phyloP scores from a whole-genome alignment of 805 yeast species.

The Hanseniaspora valbyensis region DNA sequence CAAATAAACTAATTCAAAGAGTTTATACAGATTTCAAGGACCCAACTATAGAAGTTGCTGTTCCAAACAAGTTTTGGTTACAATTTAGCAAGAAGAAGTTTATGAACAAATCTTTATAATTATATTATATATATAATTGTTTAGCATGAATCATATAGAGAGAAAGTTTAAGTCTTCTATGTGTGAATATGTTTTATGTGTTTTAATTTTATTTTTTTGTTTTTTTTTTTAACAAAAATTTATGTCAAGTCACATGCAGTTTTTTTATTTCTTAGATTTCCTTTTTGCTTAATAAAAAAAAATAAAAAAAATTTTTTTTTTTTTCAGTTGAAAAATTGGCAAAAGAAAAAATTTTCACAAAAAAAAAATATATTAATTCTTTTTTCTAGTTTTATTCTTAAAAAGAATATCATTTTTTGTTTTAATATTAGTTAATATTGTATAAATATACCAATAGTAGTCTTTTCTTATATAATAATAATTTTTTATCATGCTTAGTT shows the following conservation, averaged over 20 bases:
- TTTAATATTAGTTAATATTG: no score
- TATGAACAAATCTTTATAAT: slow-evolving; percentile 75
- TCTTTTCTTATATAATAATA: no score
- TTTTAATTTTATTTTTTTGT: no score
- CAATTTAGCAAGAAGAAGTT: slow-evolving; percentile 91
- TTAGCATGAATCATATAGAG: no score
- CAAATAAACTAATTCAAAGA: slow-evolving; percentile 58
- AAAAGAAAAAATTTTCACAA: no score
- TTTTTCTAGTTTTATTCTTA: not conserved
- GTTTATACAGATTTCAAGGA: slow-evolving; percentile 49
- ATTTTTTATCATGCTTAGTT: not conserved
- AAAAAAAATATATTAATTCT: no score
- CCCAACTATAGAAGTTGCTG: slow-evolving; percentile 17
- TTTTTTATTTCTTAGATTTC: not conserved
- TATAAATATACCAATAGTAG: no score
- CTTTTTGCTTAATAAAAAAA: no score
- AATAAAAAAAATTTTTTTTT: not conserved
- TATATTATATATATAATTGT: not conserved
- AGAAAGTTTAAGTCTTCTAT: no score
- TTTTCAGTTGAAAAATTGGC: not conserved
- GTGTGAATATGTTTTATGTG: no score
- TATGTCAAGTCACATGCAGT: not conserved
- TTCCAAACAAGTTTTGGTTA: slow-evolving; percentile 87
- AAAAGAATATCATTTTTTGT: not conserved
- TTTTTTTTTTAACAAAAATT: no score